Conservation (phyloP, 805 yeast genomes). For the Myxozyma neotropica region DNA sequence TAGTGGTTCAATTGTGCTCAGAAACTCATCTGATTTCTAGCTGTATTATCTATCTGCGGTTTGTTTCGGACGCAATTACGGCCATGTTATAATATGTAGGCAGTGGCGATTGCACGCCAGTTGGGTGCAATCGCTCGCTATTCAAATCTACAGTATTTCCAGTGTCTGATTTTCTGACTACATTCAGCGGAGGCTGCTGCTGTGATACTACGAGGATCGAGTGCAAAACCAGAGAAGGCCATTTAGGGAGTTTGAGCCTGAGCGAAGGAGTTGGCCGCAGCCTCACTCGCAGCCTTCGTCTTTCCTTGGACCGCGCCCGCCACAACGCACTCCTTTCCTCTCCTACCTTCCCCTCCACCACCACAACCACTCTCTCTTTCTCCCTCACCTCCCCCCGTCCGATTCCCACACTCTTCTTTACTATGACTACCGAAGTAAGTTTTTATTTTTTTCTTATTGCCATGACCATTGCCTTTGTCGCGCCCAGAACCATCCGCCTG, state of each 20-base stretch:
- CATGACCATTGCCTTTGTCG: background rate
- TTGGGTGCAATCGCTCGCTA: too few species aligned
- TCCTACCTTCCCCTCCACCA: background rate
- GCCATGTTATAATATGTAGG: too few species aligned
- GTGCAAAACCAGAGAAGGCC: background rate
- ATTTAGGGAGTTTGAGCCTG: background rate
- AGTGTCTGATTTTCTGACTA: too few species aligned
- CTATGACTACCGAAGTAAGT: slow-evolving; percentile 14
- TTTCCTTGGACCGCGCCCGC: background rate
- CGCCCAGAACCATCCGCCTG: background rate
- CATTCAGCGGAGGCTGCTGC: too few species aligned
- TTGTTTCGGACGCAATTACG: too few species aligned
- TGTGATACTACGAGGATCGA: too few species aligned
- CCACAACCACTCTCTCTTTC: background rate
- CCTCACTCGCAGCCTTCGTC: background rate
- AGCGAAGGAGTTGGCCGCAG: background rate
- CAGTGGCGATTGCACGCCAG: too few species aligned
- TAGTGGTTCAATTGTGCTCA: too few species aligned
- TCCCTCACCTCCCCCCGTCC: slow-evolving; percentile 4
- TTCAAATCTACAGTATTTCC: too few species aligned
- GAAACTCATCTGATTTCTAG: too few species aligned
- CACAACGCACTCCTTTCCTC: background rate
- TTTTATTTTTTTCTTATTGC: background rate
- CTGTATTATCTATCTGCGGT: too few species aligned
- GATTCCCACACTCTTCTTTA: background rate